phyloP scores from a whole-genome alignment of 441 rosid species.

The Mallotus japonicus region DNA sequence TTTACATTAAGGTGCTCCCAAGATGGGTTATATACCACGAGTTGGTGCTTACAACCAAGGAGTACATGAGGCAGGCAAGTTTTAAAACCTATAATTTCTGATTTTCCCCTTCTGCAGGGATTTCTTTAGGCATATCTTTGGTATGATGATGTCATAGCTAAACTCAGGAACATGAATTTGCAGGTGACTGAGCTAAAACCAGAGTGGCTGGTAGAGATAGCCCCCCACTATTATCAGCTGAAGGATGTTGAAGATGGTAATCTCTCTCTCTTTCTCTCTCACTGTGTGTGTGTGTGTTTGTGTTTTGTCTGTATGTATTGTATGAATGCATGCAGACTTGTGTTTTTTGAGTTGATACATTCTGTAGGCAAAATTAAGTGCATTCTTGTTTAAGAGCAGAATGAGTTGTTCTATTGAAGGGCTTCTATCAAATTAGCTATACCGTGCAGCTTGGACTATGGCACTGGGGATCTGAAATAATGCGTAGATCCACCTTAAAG shows the following conservation, averaged over 20 bases:
- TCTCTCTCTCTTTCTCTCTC: slow-evolving; percentile 5
- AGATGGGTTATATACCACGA: slow-evolving; percentile 97
- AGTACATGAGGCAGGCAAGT: slow-evolving; percentile 89
- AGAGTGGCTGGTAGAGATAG: slow-evolving; percentile 97
- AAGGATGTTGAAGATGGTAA: slow-evolving; percentile 97
- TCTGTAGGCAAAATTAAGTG: not conserved
- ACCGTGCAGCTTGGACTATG: not conserved
- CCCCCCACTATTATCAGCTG: slow-evolving; percentile 89
- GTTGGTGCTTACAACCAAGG: slow-evolving; percentile 90
- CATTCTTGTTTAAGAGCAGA: not conserved
- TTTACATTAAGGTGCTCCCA: slow-evolving; percentile 61
- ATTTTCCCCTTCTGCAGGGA: not conserved
- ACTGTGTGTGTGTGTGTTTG: not conserved
- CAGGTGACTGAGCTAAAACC: slow-evolving; percentile 97
- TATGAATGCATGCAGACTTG: not conserved
- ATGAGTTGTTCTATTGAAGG: too few relatives aligned
- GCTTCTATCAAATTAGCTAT: not conserved
- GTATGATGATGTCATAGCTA: slow-evolving; percentile 18
- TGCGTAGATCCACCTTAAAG: not conserved
- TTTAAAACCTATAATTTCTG: slow-evolving; percentile 2
- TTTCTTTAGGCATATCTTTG: not conserved
- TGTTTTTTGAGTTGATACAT: not conserved
- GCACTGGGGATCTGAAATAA: not conserved
- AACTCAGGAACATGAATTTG: slow-evolving; percentile 33
- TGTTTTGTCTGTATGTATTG: not conserved